Percentiles rank a stretch among this genome's conserved stretches.
phyloP scores from a whole-genome alignment of 805 yeast species.

The Candida oleophila region DNA sequence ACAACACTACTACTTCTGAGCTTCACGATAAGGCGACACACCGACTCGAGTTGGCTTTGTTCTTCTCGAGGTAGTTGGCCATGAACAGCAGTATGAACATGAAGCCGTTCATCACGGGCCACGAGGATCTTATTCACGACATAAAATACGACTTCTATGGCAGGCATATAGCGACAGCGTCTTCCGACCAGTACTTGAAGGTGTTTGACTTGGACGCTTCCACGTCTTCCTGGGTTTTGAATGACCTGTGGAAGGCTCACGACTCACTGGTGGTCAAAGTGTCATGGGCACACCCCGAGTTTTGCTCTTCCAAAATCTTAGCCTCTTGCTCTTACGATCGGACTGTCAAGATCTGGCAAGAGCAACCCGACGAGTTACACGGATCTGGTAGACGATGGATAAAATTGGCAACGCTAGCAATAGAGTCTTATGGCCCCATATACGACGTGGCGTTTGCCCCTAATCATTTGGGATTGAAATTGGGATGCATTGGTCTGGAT shows the following conservation, averaged over 20 bases:
- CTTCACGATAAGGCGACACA: no score
- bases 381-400: constrained; percentile 86
- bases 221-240: constrained; percentile 74
- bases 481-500: constrained; percentile 88
- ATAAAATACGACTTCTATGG: constrained; percentile 93
- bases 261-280: constrained; percentile 81
- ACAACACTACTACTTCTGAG: no score
- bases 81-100: constrained; percentile 11
- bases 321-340: constrained; percentile 91
- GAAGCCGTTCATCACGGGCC: constrained; percentile 84
- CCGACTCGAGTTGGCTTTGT: no score
- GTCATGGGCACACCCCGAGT: constrained; percentile 94
- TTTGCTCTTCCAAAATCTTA: constrained; percentile 66
- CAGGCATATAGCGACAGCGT: constrained; percentile 86
- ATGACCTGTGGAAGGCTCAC: constrained; percentile 95
- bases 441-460: constrained; percentile 93
- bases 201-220: constrained; percentile 75
- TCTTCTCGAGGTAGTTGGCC: not conserved
- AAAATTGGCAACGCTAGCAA: constrained; percentile 66
- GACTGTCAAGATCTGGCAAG: constrained; percentile 89
- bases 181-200: constrained; percentile 90
- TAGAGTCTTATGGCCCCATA: constrained; percentile 82
- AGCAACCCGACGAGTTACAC: constrained; percentile 70
- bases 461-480: constrained; percentile 70
- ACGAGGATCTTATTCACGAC: constrained; percentile 90